A percentile compares a stretch with the other conserved stretches of the same genome.
These are phyloP conservation scores for Penicillium roqueforti DNA, from an alignment of 495 filamentous ascomycete species.

Conservation along the genomic window DNA sequence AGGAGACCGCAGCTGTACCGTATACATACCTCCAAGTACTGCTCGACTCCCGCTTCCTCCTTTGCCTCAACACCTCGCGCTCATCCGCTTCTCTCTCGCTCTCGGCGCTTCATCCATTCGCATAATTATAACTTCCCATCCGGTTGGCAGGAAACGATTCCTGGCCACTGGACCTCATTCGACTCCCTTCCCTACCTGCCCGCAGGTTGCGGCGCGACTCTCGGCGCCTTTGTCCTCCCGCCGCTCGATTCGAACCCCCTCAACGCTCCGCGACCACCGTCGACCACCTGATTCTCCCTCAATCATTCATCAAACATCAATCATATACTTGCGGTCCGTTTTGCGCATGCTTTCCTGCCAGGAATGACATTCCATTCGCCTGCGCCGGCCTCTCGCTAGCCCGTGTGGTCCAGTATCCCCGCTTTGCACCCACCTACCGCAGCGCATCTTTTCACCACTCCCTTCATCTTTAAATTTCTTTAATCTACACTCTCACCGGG, in stretches of 20 bases:
- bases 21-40: conserved; percentile 23
- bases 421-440: conserved; percentile 47
- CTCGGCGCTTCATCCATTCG: conserved; percentile 19
- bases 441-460: conserved; percentile 32
- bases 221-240: conserved; percentile 38
- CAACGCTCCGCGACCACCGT: conserved; percentile 37
- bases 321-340: conserved; percentile 22
- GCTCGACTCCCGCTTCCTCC: conserved; percentile 23
- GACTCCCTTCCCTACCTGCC: conserved; percentile 18
- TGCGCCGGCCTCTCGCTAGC: conserved; percentile 47
- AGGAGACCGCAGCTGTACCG: conserved; percentile 18
- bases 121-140: conserved; percentile 12
- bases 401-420: conserved; percentile 47
- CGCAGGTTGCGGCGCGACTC: conserved; percentile 35
- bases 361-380: conserved; percentile 44
- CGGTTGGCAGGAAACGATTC: conserved; percentile 21
- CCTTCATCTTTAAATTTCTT: conserved; percentile 12
- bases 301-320: conserved; percentile 21
- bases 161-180: conserved; percentile 22
- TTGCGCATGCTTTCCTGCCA: conserved; percentile 35
- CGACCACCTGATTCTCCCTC: conserved; percentile 19
- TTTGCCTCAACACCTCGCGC: conserved; percentile 14
- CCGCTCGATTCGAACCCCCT: conserved; percentile 34
- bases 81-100: conserved; percentile 18
- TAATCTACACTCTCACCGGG: conserved; percentile 10